A percentile compares a stretch with the other conserved stretches of the same genome.
Conservation (phyloP, 2,329 filamentous ascomycete species). For the Aspergillus pseudonomiae region DNA sequence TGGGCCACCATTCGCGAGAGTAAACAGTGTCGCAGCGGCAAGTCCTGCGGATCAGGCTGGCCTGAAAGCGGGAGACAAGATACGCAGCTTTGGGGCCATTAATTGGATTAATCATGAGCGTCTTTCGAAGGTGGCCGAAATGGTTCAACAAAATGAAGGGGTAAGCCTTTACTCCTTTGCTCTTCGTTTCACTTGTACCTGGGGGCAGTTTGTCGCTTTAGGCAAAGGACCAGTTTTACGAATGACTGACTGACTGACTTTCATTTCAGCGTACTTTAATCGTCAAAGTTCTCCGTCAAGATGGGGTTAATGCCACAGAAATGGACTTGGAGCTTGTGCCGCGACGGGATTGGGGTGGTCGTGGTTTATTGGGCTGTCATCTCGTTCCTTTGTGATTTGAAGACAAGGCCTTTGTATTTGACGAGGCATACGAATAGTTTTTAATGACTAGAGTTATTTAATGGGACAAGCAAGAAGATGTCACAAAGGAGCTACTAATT, state of each 20-base stretch:
- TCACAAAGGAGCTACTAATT: slow-evolving; percentile 14
- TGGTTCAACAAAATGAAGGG: slow-evolving; percentile 85
- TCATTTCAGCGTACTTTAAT: slow-evolving; percentile 64
- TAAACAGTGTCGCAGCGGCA: slow-evolving; percentile 76
- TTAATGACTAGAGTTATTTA: slow-evolving; percentile 15
- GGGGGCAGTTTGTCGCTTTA: background rate
- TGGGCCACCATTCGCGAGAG: slow-evolving; percentile 77
- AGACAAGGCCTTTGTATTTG: slow-evolving; percentile 5
- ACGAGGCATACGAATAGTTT: slow-evolving; percentile 25
- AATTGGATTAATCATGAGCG: slow-evolving; percentile 84
- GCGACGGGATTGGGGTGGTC: slow-evolving; percentile 81
- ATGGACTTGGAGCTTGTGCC: slow-evolving; percentile 75
- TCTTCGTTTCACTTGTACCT: background rate
- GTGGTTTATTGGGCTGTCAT: slow-evolving; percentile 88
- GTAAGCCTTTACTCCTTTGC: slow-evolving; percentile 56
- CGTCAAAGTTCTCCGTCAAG: slow-evolving; percentile 65
- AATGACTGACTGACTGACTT: slow-evolving; percentile 6
- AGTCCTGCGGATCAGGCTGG: slow-evolving; percentile 86
- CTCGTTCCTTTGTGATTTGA: slow-evolving; percentile 72
- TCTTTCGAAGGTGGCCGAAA: slow-evolving; percentile 82
- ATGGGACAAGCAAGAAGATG: slow-evolving; percentile 7
- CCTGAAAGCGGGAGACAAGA: slow-evolving; percentile 75
- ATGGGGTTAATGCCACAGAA: slow-evolving; percentile 51
- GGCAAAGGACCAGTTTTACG: background rate
- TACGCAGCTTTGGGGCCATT: slow-evolving; percentile 83